Evolutionary conservation across 2,329 filamentous ascomycete species (phyloP), one percentile per base, ranked within the genome.

Genomic region (Rhynchosporium graminicola): DNA sequence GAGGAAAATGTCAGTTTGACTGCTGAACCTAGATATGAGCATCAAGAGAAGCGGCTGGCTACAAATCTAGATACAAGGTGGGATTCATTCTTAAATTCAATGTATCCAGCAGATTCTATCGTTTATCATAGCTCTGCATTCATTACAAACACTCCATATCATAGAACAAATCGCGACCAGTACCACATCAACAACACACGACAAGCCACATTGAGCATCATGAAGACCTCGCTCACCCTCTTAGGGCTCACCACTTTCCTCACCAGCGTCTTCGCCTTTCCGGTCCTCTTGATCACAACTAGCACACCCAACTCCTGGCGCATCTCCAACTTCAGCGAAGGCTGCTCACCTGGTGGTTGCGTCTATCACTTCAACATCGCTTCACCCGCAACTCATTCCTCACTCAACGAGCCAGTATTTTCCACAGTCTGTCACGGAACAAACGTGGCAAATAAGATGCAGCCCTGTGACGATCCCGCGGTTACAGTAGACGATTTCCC

Each of bases 281-380:
- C 51, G 9, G 26, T 20, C 20, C 7, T 36, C 26, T 5, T 20
- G 4, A 28, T 36, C 8, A 40, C 51, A n/a, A 42, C 51, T 8
- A 38, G 4, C 48, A n/a, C 4, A 26, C 9, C n/a, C 20, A 40
- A 10, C n/a, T 26, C 43, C 51, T 54, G 51, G 51, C 36, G 33
- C 36, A 26, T 54, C 33, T 26, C 51, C 7, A 54, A 54, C 20
- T 54, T 28, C 51, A 54, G n/a, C 26, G 51, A 54, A 40, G 51
- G 51, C 20, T 54, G 51, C 51, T 54, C 51, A 28, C 51, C 51
- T 20, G 51, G 51, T 10, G 51, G 51, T 1, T 54, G 51, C 51
- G 4, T 54, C 20, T 54, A 54, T 20, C 38, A 13, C 36, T 54
- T 54, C 51, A 12, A 13, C 51, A 54, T 54, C 36, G 36, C 33